Conservation (phyloP, 1,284 basidiomycete genomes). For the Cystobasidium pallidum region DNA sequence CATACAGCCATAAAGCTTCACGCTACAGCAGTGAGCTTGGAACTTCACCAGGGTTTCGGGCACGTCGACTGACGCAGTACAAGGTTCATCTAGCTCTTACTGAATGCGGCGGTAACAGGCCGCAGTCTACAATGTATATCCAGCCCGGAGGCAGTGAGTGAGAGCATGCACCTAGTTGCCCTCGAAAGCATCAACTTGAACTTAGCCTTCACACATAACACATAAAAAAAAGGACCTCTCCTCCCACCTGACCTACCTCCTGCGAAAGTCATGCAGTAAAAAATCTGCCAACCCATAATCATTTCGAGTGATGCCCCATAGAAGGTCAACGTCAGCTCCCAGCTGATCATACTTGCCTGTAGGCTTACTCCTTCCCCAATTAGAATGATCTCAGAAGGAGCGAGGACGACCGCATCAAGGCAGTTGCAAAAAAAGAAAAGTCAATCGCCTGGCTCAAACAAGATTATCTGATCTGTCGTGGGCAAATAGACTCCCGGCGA, state of each 20-base stretch:
- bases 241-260: constrained; percentile 31
- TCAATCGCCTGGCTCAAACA: constrained; percentile 49
- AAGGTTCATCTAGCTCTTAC: constrained; percentile 24
- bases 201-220: no score
- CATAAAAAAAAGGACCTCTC: constrained; percentile 11
- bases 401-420: constrained; percentile 50
- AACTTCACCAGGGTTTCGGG: neutral
- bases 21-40: neutral
- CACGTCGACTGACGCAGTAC: constrained; percentile 8
- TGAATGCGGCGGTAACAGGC: constrained; percentile 1
- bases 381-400: constrained; percentile 33
- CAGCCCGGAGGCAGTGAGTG: no score
- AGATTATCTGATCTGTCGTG: constrained; percentile 52
- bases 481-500: constrained; percentile 56
- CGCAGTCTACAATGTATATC: constrained; percentile 20
- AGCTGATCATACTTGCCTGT: no score
- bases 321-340: no score
- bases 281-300: constrained; percentile 58
- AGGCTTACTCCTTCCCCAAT: constrained; percentile 40
- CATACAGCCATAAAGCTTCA: neutral
- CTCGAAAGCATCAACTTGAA: no score
- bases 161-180: no score
- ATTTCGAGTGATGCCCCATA: constrained; percentile 74
- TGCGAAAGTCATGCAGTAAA: constrained; percentile 23
- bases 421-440: constrained; percentile 52